phyloP scores from a whole-genome alignment of 139 green algal species.

The Chlamydomonas schloesseri region DNA sequence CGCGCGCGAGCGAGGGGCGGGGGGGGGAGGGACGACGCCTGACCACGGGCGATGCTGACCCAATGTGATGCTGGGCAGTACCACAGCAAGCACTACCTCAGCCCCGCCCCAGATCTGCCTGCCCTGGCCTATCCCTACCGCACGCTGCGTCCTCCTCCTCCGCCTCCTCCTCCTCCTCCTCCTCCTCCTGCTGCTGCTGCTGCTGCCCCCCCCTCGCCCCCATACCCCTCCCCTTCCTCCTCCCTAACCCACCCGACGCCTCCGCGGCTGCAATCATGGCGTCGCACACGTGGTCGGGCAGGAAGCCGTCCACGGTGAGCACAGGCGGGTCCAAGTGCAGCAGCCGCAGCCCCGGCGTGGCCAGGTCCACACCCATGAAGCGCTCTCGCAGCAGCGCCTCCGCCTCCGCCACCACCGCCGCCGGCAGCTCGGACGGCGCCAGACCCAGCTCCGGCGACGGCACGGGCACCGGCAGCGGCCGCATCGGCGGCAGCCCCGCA shows the following conservation, averaged over 20 bases:
- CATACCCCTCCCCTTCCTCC: no score
- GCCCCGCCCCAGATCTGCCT: no score
- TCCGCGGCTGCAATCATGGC: constrained; percentile 7
- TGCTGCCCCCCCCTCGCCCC: no score
- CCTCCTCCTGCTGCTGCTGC: background rate
- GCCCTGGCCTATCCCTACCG: no score
- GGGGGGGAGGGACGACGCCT: no score
- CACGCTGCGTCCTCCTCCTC: no score
- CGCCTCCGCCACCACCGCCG: background rate
- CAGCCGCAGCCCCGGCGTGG: constrained; percentile 9
- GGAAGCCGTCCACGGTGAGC: constrained; percentile 61
- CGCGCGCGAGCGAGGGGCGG: no score
- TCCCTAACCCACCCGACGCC: constrained; percentile 1
- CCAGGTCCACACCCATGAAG: constrained; percentile 23
- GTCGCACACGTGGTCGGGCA: constrained; percentile 53
- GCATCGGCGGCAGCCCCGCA: background rate
- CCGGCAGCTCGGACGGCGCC: background rate
- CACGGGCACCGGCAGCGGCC: background rate
- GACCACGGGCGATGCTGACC: no score
- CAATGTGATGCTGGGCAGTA: no score
- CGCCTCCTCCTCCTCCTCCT: no score
- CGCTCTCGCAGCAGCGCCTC: background rate
- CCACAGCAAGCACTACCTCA: no score
- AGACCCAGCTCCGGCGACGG: background rate
- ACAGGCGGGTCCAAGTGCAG: constrained; percentile 70